Percentiles rank a stretch among this genome's conserved stretches.
These are phyloP conservation scores for Pyrus communis DNA, from an alignment of 306 rosid genomes.

Conservation along the genomic window DNA sequence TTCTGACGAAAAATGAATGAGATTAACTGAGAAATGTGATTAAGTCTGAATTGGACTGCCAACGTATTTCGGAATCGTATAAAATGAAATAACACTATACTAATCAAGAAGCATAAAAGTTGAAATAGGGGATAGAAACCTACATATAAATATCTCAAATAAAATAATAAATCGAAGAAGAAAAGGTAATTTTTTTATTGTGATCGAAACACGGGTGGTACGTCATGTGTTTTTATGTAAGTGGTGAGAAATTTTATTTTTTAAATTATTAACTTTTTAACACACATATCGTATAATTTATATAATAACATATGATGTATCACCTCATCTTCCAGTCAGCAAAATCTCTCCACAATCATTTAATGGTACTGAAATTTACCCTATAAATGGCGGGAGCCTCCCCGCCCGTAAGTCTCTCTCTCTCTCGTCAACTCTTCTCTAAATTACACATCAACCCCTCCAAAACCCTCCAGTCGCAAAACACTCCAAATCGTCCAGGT, in stretches of 20 bases:
- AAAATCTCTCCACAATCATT: not conserved
- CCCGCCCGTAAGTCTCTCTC: not conserved
- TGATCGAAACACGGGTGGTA: no score
- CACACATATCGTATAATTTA: no score
- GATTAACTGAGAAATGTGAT: no score
- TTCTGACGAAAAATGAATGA: rapidly evolving
- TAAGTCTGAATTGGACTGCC: no score
- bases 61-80: no score
- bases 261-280: no score
- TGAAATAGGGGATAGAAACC: not conserved
- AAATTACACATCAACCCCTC: conserved; percentile 32
- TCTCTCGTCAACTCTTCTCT: conserved; percentile 11
- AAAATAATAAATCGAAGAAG: not conserved
- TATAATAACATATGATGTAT: no score
- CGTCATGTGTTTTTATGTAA: no score
- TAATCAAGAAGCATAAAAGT: no score
- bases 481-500: conserved; percentile 8
- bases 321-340: no score
- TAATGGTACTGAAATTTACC: conserved; percentile 9
- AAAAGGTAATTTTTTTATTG: not conserved
- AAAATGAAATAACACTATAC: no score
- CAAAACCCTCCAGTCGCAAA: conserved; percentile 27
- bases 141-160: not conserved
- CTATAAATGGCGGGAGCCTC: conserved; percentile 57
- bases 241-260: no score